phyloP scores from a whole-genome alignment of 2,329 filamentous ascomycete genomes.

The Chaetomiaceae sp. region DNA sequence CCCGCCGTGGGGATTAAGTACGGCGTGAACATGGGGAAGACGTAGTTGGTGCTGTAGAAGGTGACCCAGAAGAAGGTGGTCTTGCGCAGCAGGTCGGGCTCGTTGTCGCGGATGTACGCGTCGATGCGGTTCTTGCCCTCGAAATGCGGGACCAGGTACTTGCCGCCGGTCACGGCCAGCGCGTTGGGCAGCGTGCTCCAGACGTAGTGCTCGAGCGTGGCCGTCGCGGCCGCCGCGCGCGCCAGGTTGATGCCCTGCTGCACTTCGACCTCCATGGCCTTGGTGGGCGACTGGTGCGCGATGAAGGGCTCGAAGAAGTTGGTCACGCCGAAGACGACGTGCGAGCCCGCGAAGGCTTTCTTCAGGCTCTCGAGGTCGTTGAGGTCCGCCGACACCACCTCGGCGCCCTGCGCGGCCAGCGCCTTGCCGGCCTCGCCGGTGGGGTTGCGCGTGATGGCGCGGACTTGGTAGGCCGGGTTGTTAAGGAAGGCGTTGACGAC shows the following conservation, averaged over 20 bases:
- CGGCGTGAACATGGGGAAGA: constrained; percentile 17
- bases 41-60: constrained; percentile 16
- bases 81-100: constrained; percentile 13
- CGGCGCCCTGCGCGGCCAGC: constrained; percentile 36
- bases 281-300: constrained; percentile 2
- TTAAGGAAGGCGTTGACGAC: constrained; percentile 40
- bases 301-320: constrained; percentile 21
- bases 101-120: constrained; percentile 15
- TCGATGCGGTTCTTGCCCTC: constrained; percentile 21
- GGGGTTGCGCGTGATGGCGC: constrained; percentile 42
- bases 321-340: constrained; percentile 38
- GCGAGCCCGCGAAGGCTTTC: constrained; percentile 35
- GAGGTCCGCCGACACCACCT: constrained; percentile 40
- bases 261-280: constrained; percentile 17
- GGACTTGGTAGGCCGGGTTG: constrained; percentile 38
- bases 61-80: constrained; percentile 24
- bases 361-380: constrained; percentile 30
- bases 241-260: constrained; percentile 23
- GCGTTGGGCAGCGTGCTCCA: constrained; percentile 22
- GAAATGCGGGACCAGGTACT: constrained; percentile 21
- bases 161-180: constrained; percentile 9
- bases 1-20: constrained; percentile 10
- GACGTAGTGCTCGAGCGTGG: constrained; percentile 21
- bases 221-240: constrained; percentile 12
- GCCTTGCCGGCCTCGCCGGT: constrained; percentile 35